Evolutionary conservation across 192 early-diverging fungal species (phyloP), one percentile per base, ranked within the genome.

Genomic region (Fimicolochytrium jonesii): DNA sequence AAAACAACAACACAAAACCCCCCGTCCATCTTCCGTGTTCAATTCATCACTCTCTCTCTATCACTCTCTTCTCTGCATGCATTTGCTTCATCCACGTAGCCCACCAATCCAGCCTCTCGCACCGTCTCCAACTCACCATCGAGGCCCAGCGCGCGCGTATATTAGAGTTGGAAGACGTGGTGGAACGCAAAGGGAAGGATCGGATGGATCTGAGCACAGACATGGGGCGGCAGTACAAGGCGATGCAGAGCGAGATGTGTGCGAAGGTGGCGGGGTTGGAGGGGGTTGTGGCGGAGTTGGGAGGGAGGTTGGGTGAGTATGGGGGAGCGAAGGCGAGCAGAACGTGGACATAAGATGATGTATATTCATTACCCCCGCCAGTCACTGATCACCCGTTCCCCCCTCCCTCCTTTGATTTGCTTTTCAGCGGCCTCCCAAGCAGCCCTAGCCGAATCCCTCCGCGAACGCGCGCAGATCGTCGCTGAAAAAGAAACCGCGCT

Each of bases 241-340:
- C 70, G n/a, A 79, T 84, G 76, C 82, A 84, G 56, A 64, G 69
- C 6, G 74, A 83, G 30, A 76, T 90, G 70, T 81, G 78, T 25
- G 44, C 64, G 3, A 56, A 81, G 59, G 78, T 88, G 25, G 68
- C 74, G 2, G 28, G 50, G 1, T 64, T 91, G 10, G 83, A 90
- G 60, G 68, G 51, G 20, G 66, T 70, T 30, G 77, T 84, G 10
- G 57, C 48, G 25, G 80, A 87, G 13, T 52, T 77, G 39, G 81
- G 72, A 39, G 63, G 60, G 0, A 80, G 83, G 51, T 62, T 85
- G 32, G 66, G 71, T 77, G 42, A 28, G 62, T 37, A 6, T 53
- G n/a, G n/a, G n/a, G n/a, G n/a, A n/a, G n/a, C n/a, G n/a, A n/a
- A n/a, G n/a, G n/a, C n/a, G n/a, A n/a, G n/a, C n/a, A n/a, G n/a